These are phyloP conservation scores for Circinella minor DNA, from an alignment of 371 early-diverging fungal genomes.

Conservation along the genomic window DNA sequence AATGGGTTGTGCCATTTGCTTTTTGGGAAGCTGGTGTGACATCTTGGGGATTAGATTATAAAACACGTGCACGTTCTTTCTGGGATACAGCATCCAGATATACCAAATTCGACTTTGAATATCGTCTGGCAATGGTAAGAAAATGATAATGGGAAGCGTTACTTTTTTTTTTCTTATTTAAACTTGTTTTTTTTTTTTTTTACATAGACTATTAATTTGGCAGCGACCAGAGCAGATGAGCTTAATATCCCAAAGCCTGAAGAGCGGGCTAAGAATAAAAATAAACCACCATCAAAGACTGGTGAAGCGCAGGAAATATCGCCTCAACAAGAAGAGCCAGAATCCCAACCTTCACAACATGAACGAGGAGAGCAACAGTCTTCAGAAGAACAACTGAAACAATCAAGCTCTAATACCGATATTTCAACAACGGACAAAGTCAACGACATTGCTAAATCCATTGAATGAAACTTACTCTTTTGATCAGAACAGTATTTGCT, in stretches of 20 bases:
- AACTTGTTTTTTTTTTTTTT: neutral
- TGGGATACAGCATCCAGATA: constrained; percentile 49
- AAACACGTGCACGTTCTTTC: constrained; percentile 38
- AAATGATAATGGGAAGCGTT: neutral
- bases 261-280: neutral
- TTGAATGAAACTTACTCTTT: no score
- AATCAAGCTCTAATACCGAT: no score
- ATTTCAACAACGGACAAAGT: no score
- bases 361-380: neutral
- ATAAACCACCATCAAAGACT: neutral
- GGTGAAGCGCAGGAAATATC: neutral
- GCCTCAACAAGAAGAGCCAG: neutral
- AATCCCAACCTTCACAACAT: no score
- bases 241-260: constrained; percentile 31
- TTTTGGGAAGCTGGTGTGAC: constrained; percentile 61
- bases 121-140: constrained; percentile 47
- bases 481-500: no score
- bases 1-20: constrained; percentile 66
- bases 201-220: constrained; percentile 43
- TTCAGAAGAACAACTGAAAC: neutral
- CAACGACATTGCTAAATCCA: no score
- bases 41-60: constrained; percentile 52
- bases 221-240: constrained; percentile 48
- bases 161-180: neutral
- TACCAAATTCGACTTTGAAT: constrained; percentile 55